Evolutionary conservation across 139 green algal species (phyloP).

Genomic region (Haematococcus lacustris): DNA sequence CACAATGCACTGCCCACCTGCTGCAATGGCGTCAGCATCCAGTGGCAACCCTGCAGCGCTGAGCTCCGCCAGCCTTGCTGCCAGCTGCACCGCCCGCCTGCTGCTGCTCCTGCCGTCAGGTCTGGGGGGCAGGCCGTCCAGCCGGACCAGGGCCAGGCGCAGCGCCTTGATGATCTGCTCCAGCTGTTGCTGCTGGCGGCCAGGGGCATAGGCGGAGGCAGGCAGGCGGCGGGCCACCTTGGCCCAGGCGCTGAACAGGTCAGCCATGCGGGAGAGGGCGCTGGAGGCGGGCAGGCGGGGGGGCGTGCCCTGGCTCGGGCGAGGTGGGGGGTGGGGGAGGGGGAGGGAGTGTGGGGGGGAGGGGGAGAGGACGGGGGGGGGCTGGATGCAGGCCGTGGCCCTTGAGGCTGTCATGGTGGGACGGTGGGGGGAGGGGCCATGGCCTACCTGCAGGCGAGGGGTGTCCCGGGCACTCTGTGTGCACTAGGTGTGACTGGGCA

Average conservation of each 20-base stretch:
- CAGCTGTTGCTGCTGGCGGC: no score
- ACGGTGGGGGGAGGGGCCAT: no score
- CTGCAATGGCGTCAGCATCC: conserved; percentile 74
- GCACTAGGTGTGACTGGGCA: no score
- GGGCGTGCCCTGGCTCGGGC: background rate
- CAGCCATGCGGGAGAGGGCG: conserved; percentile 2
- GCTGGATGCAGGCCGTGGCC: no score
- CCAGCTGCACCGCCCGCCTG: conserved; percentile 42
- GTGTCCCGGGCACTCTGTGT: no score
- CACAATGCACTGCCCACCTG: no score
- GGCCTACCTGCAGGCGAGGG: no score
- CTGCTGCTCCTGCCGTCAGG: conserved; percentile 18
- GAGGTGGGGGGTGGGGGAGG: background rate
- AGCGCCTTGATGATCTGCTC: conserved; percentile 21
- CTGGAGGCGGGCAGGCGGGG: background rate
- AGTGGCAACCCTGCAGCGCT: conserved; percentile 54
- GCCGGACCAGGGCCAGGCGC: conserved; percentile 1
- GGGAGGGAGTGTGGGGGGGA: background rate
- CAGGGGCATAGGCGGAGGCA: background rate
- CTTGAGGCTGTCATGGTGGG: no score
- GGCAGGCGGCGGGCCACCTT: conserved; percentile 16
- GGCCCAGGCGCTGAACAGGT: conserved; percentile 19
- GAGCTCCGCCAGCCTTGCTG: conserved; percentile 61
- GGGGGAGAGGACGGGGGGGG: background rate
- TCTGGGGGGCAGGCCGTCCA: conserved; percentile 1